These are phyloP conservation scores for Effrenium voratum DNA, from an alignment of 73 alveolate species.

Conservation along the genomic window DNA sequence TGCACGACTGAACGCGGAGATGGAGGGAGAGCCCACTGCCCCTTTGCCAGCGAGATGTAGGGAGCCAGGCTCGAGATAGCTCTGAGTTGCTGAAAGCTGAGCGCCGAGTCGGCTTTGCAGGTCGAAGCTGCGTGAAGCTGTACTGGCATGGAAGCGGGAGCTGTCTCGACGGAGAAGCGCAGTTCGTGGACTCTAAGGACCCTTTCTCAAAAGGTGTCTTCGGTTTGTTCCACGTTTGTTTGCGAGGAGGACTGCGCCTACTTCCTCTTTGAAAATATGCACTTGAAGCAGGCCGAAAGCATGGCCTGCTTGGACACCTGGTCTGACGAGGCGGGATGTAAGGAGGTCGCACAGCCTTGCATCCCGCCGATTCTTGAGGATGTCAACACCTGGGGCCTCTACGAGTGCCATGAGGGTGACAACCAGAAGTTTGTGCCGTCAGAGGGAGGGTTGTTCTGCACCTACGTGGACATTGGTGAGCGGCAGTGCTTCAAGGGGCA, in stretches of 20 bases:
- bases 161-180: constrained; percentile 76
- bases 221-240: background rate
- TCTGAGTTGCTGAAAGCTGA: background rate
- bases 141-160: constrained; percentile 41
- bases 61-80: constrained; percentile 33
- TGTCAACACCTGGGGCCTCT: constrained; percentile 93
- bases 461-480: constrained; percentile 34
- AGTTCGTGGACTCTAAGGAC: constrained; percentile 75
- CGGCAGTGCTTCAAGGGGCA: constrained; percentile 85
- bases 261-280: constrained; percentile 62
- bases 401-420: constrained; percentile 90
- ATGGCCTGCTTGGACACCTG: constrained; percentile 91
- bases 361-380: background rate
- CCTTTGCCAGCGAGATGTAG: constrained; percentile 46
- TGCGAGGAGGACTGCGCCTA: constrained; percentile 47
- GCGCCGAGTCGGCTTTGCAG: background rate
- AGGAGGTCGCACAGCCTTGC: background rate
- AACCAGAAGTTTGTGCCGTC: too few species aligned
- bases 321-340: constrained; percentile 61
- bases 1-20: constrained; percentile 71
- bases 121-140: constrained; percentile 77
- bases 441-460: too few species aligned
- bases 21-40: background rate
- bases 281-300: constrained; percentile 69
- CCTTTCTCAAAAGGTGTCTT: background rate